Percentiles rank a stretch among this genome's conserved stretches.
Evolutionary conservation across 768 basidiomycete species (phyloP).

Genomic region (Ramaria rubella): DNA sequence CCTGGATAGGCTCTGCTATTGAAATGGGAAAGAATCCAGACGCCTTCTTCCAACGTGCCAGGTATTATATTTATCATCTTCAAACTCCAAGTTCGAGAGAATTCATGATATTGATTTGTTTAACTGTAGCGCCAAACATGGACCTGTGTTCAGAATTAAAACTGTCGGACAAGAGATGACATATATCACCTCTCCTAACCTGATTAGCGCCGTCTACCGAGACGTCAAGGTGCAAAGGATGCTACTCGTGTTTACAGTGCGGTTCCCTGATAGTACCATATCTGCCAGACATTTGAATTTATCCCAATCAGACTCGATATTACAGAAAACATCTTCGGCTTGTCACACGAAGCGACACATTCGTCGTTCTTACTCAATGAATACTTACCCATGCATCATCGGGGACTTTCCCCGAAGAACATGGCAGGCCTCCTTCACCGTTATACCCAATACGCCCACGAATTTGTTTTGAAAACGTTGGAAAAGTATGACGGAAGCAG

Average conservation of each 20-base stretch:
- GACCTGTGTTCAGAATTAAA: slow-evolving; percentile 18
- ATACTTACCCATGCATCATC: slow-evolving; percentile 14
- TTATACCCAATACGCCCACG: slow-evolving; percentile 10
- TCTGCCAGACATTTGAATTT: slow-evolving; percentile 15
- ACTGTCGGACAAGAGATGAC: slow-evolving; percentile 16
- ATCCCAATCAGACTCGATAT: slow-evolving; percentile 11
- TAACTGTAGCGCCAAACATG: slow-evolving; percentile 16
- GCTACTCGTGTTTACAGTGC: neutral
- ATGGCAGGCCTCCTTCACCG: slow-evolving; percentile 10
- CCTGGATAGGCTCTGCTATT: slow-evolving; percentile 19
- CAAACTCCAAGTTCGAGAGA: neutral
- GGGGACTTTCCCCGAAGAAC: slow-evolving; percentile 12
- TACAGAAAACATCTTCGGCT: slow-evolving; percentile 15
- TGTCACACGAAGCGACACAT: neutral
- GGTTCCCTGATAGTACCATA: neutral
- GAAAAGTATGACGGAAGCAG: slow-evolving; percentile 3
- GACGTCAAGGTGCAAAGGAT: slow-evolving; percentile 13
- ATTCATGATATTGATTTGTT: no score
- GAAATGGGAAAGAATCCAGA: slow-evolving; percentile 18
- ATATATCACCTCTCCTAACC: slow-evolving; percentile 18
- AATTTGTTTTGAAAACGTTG: slow-evolving; percentile 2
- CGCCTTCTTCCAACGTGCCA: slow-evolving; percentile 15
- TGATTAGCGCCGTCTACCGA: slow-evolving; percentile 16
- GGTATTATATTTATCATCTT: slow-evolving; percentile 5
- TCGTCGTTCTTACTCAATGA: slow-evolving; percentile 6